Evolutionary conservation across 192 early-diverging fungal genomes (phyloP), one percentile per base, ranked within the genome.

Genomic region (Cladochytrium replicatum): DNA sequence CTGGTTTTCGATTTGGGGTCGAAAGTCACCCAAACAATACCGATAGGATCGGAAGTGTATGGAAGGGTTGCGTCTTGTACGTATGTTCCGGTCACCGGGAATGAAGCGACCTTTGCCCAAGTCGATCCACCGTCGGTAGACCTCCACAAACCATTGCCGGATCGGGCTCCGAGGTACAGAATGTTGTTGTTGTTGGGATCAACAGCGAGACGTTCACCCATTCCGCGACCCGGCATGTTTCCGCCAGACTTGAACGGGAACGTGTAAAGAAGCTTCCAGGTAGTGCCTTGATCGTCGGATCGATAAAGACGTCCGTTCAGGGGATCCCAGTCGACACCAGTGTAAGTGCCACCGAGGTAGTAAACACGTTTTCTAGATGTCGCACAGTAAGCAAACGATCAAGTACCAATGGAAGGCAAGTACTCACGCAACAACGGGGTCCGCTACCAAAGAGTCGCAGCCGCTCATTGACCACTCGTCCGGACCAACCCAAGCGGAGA

Each of bases 401-500:
- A n/a, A n/a, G n/a, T n/a, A n/a, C n/a, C n/a, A n/a, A n/a, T n/a
- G n/a, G n/a, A n/a, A n/a, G n/a, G n/a, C n/a, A 13, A 13, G 17
- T 37, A 37, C 34, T 17, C 19, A 13, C 15, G 58, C 54, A 58
- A 60, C 60, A 1, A 60, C 57, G 19, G 55, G 55, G 17, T 57
- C 55, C 1, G 57, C 24, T 60, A 19, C 13, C 29, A 57, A 17
- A 58, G 55, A 45, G 27, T 57, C 55, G 30, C 58, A 34, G 41
- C 55, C 55, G 1, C 30, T 11, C 9, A 47, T 23, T 29, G 21
- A 25, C 55, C 55, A 57, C 2, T 57, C 26, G 29, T 60, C 43
- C 21, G 55, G 26, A 43, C 32, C 22, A 23, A 57, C 23, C 55
- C 55, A 57, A 24, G 57, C 15, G 0, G 48, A 46, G 19, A 57